Conservation (phyloP, 257 asterid species). For the Penstemon davidsonii region DNA sequence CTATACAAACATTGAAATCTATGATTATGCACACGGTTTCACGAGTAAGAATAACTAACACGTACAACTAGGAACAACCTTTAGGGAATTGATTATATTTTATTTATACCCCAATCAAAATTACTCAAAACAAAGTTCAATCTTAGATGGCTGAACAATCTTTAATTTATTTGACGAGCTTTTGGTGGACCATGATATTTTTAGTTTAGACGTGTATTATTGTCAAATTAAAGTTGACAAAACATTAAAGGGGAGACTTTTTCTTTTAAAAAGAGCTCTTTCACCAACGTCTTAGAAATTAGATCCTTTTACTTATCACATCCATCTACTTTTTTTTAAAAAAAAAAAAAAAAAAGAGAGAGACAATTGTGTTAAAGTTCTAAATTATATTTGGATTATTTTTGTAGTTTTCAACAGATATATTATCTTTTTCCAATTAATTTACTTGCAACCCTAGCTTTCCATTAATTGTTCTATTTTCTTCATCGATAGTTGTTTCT, state of each 20-base stretch:
- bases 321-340: not conserved
- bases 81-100: not conserved
- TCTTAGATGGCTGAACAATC: not conserved
- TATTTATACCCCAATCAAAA: slow-evolving; percentile 1
- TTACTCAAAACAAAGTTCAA: slow-evolving; percentile 13
- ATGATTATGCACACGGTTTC: too few species aligned
- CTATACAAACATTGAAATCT: too few species aligned
- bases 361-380: too few species aligned
- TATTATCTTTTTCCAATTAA: too few species aligned
- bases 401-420: too few species aligned
- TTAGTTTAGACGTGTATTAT: slow-evolving; percentile 8
- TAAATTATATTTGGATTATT: too few species aligned
- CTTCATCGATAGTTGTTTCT: too few species aligned
- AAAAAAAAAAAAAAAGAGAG: too few species aligned
- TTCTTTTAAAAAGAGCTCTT: slow-evolving; percentile 36
- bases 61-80: not conserved
- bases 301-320: slow-evolving; percentile 17
- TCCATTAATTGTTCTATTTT: too few species aligned
- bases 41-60: not conserved
- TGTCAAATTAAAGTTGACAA: slow-evolving; percentile 23
- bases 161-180: slow-evolving; percentile 22
- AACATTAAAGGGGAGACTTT: slow-evolving; percentile 28
- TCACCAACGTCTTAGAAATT: slow-evolving; percentile 36
- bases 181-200: slow-evolving; percentile 40
- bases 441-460: too few species aligned